A percentile compares a stretch with the other conserved stretches of the same genome.
phyloP scores from a whole-genome alignment of 306 rosid genomes.

The Phaseolus lunatus region DNA sequence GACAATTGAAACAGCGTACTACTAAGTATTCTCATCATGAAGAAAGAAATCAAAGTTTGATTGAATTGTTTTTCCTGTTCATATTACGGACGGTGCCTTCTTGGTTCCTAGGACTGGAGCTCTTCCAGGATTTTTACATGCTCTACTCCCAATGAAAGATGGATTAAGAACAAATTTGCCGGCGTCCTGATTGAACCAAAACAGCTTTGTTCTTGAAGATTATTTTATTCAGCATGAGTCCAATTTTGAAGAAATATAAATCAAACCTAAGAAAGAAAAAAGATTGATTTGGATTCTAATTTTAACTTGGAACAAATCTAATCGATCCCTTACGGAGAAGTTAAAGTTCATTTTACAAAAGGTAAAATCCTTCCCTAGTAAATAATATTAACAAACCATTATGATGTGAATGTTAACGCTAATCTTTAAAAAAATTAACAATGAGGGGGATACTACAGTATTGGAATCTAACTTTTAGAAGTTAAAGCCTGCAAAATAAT shows the following conservation, averaged over 20 bases:
- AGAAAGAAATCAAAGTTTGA: neutral
- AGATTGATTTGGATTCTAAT: too few relatives aligned
- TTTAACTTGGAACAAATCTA: too few relatives aligned
- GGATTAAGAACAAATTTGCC: too few relatives aligned
- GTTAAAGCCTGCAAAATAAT: slow-evolving; percentile 27
- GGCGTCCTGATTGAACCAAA: too few relatives aligned
- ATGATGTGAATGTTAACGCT: neutral
- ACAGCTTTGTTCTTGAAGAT: too few relatives aligned
- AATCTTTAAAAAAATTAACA: slow-evolving; percentile 12
- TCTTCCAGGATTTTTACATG: neutral
- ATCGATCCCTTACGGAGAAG: neutral
- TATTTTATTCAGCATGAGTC: too few relatives aligned
- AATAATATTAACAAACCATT: neutral
- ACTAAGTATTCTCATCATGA: neutral
- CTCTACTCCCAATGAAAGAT: neutral
- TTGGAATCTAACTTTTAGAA: neutral
- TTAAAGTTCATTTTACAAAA: neutral
- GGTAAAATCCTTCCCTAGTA: slow-evolving; percentile 2
- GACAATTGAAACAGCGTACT: neutral
- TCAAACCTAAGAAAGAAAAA: too few relatives aligned
- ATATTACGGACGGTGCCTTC: neutral
- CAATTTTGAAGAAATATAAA: too few relatives aligned
- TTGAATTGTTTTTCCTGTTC: neutral
- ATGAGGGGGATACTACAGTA: neutral
- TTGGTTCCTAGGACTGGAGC: neutral